Conservation (phyloP, 2,329 filamentous ascomycete genomes). For the Dothistroma septosporum region DNA sequence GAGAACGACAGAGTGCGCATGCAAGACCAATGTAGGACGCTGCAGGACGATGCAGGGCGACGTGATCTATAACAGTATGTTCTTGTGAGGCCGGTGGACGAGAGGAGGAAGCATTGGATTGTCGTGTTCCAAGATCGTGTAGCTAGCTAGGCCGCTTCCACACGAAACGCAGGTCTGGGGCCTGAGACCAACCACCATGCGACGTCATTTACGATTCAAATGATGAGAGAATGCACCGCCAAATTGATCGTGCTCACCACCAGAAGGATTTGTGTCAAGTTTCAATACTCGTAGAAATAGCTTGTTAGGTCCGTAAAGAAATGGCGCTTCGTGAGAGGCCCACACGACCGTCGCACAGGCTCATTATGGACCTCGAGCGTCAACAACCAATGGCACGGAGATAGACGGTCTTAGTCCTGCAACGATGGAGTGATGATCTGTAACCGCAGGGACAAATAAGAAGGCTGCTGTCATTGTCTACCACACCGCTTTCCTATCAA, state of each 20-base stretch:
- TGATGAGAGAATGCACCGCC: background rate
- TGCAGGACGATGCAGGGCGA: background rate
- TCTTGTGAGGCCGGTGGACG: background rate
- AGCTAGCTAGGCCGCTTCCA: background rate
- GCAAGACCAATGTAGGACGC: background rate
- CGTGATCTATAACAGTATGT: background rate
- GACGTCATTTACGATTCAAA: background rate
- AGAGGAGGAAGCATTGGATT: background rate
- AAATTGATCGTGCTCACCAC: too few relatives aligned
- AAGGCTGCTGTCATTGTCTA: background rate
- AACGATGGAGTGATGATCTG: background rate
- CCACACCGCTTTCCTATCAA: background rate
- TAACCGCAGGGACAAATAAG: background rate
- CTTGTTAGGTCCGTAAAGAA: too few relatives aligned
- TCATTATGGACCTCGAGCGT: background rate
- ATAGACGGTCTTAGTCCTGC: background rate
- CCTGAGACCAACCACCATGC: too few relatives aligned
- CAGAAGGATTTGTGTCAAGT: background rate
- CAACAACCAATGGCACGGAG: background rate
- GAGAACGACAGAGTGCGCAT: background rate
- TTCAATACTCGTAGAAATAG: background rate
- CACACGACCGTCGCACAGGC: background rate
- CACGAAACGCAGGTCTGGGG: too few relatives aligned
- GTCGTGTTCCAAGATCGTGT: background rate
- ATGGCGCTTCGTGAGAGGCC: too few relatives aligned